These are phyloP conservation scores for Chionographis japonica DNA, from an alignment of 106 monocot genomes.

Conservation along the genomic window DNA sequence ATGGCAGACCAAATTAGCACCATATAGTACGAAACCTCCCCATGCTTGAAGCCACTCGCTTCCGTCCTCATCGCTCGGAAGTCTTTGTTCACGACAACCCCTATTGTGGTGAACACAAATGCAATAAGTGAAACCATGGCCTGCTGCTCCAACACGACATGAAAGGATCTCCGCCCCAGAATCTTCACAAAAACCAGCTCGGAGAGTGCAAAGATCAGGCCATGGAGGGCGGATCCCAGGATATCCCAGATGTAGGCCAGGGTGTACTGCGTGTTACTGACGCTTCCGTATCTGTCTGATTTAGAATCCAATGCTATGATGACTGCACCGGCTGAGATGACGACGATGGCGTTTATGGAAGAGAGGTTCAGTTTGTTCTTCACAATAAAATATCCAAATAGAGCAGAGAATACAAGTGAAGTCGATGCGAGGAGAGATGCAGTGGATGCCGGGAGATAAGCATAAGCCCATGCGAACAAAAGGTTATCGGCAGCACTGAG, in stretches of 20 bases:
- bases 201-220: conserved; percentile 91
- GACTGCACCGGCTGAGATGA: conserved; percentile 63
- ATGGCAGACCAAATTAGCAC: conserved; percentile 77
- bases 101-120: conserved; percentile 71
- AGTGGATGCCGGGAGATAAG: conserved; percentile 86
- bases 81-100: conserved; percentile 42
- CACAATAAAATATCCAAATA: conserved; percentile 74
- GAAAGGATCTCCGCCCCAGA: conserved; percentile 73
- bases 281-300: conserved; percentile 65
- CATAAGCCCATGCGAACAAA: conserved; percentile 89
- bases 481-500: conserved; percentile 87
- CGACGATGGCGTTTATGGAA: conserved; percentile 66
- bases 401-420: conserved; percentile 67
- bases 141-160: conserved; percentile 89
- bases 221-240: conserved; percentile 88
- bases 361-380: conserved; percentile 72
- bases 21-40: conserved; percentile 52
- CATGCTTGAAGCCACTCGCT: conserved; percentile 50
- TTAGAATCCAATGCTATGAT: conserved; percentile 75
- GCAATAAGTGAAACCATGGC: conserved; percentile 78
- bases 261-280: conserved; percentile 55
- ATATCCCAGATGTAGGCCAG: conserved; percentile 73
- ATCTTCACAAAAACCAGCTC: conserved; percentile 72
- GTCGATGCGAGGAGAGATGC: conserved; percentile 82
- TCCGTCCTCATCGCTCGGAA: conserved; percentile 65